phyloP scores from a whole-genome alignment of 1,284 basidiomycete species.

The Puccinia polysora region DNA sequence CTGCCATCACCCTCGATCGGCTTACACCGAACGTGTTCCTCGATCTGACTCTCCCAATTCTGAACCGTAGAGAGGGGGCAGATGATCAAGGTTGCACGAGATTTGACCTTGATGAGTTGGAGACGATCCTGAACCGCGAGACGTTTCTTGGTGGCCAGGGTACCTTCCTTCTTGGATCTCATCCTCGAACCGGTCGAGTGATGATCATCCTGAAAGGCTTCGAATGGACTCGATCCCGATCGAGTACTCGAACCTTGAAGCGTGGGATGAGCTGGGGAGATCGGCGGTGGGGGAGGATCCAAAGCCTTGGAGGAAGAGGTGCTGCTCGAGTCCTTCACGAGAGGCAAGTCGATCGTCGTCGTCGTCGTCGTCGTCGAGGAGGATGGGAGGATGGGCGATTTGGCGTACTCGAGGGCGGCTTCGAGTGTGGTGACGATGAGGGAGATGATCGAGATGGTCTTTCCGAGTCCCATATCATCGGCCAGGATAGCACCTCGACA shows the following conservation, averaged over 20 bases:
- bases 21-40: slow-evolving; percentile 67
- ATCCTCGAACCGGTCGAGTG: background rate
- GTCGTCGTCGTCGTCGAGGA: too few species aligned
- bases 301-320: slow-evolving; percentile 50
- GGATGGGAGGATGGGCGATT: slow-evolving; percentile 54
- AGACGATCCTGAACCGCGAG: slow-evolving; percentile 47
- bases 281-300: slow-evolving; percentile 55
- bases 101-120: slow-evolving; percentile 55
- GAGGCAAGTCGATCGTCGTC: too few species aligned
- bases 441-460: slow-evolving; percentile 87
- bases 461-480: slow-evolving; percentile 80
- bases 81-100: slow-evolving; percentile 88
- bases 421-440: slow-evolving; percentile 78
- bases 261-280: slow-evolving; percentile 60
- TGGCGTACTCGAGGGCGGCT: slow-evolving; percentile 67
- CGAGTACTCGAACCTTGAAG: too few species aligned
- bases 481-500: slow-evolving; percentile 80
- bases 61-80: slow-evolving; percentile 94
- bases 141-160: slow-evolving; percentile 39
- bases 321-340: too few species aligned
- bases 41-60: slow-evolving; percentile 98
- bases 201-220: background rate
- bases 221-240: slow-evolving; percentile 60
- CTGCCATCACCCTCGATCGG: background rate
- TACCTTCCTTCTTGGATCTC: slow-evolving; percentile 42